phyloP scores from a whole-genome alignment of 495 filamentous ascomycete genomes.

The Penicillium bovifimosum region DNA sequence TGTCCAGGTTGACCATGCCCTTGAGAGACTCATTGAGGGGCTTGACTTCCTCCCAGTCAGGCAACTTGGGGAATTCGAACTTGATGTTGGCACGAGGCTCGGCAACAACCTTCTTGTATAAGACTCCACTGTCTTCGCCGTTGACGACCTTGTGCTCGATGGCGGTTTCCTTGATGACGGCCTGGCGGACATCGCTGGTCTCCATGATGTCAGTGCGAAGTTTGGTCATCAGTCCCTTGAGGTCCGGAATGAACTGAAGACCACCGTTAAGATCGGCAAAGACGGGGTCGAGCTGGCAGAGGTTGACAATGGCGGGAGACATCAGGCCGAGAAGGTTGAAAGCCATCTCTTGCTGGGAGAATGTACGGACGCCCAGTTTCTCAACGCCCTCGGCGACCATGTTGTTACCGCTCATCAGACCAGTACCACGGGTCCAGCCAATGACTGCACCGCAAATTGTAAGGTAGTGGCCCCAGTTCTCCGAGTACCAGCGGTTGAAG shows the following conservation, averaged over 20 bases:
- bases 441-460: constrained; percentile 99
- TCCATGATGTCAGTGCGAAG: constrained; percentile 89
- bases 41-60: constrained; percentile 87
- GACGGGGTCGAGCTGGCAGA: constrained; percentile 93
- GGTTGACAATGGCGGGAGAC: constrained; percentile 87
- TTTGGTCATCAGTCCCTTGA: constrained; percentile 89
- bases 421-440: constrained; percentile 97
- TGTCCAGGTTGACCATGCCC: constrained; percentile 98
- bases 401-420: constrained; percentile 98
- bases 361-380: constrained; percentile 92
- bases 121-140: constrained; percentile 79
- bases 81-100: constrained; percentile 97
- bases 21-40: constrained; percentile 81
- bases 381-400: constrained; percentile 96
- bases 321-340: constrained; percentile 98
- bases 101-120: constrained; percentile 91
- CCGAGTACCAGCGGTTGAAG: constrained; percentile 98
- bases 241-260: constrained; percentile 92
- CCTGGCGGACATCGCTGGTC: constrained; percentile 86
- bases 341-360: constrained; percentile 99
- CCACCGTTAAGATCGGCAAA: constrained; percentile 97
- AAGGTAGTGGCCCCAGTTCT: constrained; percentile 95
- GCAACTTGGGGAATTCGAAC: constrained; percentile 84
- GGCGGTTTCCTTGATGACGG: constrained; percentile 90
- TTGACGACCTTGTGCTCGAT: constrained; percentile 98